Evolutionary conservation across 495 filamentous ascomycete genomes (phyloP), one percentile per base, ranked within the genome.

Genomic region (Podospora appendiculata): DNA sequence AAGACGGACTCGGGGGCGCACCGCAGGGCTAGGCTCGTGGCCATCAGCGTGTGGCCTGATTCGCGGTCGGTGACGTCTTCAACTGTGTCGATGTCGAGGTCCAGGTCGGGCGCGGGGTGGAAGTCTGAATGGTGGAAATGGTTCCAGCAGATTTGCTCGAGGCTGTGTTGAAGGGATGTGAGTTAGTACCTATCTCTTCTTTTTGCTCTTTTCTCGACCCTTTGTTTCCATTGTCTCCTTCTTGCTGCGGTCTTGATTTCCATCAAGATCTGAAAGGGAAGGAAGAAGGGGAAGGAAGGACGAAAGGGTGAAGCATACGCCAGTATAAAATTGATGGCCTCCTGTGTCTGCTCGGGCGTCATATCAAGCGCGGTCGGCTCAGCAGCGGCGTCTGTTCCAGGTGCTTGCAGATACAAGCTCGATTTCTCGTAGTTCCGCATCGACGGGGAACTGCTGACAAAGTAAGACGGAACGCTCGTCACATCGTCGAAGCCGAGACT

Each of bases 321-420:
- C 32, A 78, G 60, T 45, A 79, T 73, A 41, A 77, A 79, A 49
- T 78, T 77, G 51, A 79, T 75, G 4, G 68, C 76, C 39, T 64
- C 56, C 18, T 71, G 68, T 10, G 65, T 65, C 47, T 76, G 59
- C 41, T 67, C 62, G 42, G 67, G 57, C 2, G 66, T 56, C 32
- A 70, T 33, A 13, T 55, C 45, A 33, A 53, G 39, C 13, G 12
- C 40, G 33, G 38, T 50, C 45, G 19, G 44, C 10, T 54, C 32
- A 51, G 10, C 33, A 34, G n/a, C 10, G 25, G 45, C 13, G 34
- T 19, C 45, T 18, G 33, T 13, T 25, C 25, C 25, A 5, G 25
- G 25, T 25, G 25, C 25, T 25, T 25, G 25, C 25, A 25, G 25
- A 25, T 5, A 25, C 25, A 25, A 25, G 25, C 25, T 25, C 25